These are phyloP conservation scores for Trichoderma polysporum DNA, from an alignment of 2,329 filamentous ascomycete species.

Conservation along the genomic window DNA sequence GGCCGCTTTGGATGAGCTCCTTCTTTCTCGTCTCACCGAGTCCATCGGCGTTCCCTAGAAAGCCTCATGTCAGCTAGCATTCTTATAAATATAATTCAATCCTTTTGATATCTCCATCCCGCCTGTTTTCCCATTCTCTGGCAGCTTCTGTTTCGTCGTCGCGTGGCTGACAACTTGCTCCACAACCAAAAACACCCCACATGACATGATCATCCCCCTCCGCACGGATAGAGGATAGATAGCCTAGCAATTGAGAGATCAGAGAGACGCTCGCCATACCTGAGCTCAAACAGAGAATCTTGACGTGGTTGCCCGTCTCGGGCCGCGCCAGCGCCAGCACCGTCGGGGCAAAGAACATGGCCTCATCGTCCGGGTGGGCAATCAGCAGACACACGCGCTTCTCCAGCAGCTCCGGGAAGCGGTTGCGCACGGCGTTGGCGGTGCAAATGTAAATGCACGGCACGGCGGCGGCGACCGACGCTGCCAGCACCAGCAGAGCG, in stretches of 20 bases:
- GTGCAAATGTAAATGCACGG: constrained; percentile 56
- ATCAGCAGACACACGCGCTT: constrained; percentile 92
- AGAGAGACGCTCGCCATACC: constrained; percentile 48
- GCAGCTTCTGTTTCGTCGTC: too few species aligned
- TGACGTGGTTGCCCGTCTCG: constrained; percentile 81
- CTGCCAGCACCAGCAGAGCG: constrained; percentile 27
- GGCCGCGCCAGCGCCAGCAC: constrained; percentile 80
- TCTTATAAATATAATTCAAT: not conserved
- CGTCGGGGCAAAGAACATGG: constrained; percentile 97
- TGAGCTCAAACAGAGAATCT: constrained; percentile 89
- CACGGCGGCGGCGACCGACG: constrained; percentile 39
- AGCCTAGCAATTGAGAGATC: not conserved
- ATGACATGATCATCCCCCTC: not conserved
- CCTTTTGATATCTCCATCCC: not conserved
- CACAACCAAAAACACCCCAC: not conserved
- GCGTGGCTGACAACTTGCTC: not conserved
- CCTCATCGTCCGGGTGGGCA: constrained; percentile 96
- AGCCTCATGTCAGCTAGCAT: constrained; percentile 24
- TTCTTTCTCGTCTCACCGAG: constrained; percentile 78
- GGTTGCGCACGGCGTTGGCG: constrained; percentile 44
- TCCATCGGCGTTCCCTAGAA: constrained; percentile 73
- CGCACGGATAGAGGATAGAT: not conserved
- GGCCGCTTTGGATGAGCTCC: constrained; percentile 79
- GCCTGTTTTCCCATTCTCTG: not conserved
- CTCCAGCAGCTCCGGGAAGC: constrained; percentile 68